These are phyloP conservation scores for Trypanosoma boissoni DNA, from an alignment of 208 protist species.

Conservation along the genomic window DNA sequence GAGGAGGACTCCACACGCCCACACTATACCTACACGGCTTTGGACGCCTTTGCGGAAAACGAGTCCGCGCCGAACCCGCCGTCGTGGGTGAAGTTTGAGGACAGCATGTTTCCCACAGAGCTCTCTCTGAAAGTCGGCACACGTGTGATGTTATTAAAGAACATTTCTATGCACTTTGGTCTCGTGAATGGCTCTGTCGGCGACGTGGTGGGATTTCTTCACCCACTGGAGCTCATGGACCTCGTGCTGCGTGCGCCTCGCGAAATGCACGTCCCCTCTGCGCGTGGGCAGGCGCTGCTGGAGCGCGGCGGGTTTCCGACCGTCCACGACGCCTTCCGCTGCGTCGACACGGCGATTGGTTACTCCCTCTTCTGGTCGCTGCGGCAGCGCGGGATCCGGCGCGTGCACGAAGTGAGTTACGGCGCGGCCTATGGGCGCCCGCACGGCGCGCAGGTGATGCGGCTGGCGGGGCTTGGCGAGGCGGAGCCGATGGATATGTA, in stretches of 20 bases:
- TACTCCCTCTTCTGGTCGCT: constrained; percentile 39
- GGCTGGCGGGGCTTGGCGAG: constrained; percentile 22
- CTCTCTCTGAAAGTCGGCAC: constrained; percentile 69
- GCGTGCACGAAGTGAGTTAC: constrained; percentile 29
- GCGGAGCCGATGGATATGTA: constrained; percentile 26
- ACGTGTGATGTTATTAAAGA: constrained; percentile 66
- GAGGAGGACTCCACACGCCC: constrained; percentile 19
- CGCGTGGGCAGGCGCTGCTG: constrained; percentile 30
- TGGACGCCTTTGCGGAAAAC: constrained; percentile 24
- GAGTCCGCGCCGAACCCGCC: background rate
- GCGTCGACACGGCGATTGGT: constrained; percentile 42
- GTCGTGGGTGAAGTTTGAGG: constrained; percentile 44
- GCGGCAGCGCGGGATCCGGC: constrained; percentile 18
- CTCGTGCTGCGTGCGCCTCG: constrained; percentile 36
- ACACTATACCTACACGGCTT: constrained; percentile 28
- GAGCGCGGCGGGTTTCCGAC: constrained; percentile 44
- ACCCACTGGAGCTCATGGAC: constrained; percentile 62
- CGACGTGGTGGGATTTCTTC: constrained; percentile 68
- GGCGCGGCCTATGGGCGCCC: constrained; percentile 28
- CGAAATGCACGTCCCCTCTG: constrained; percentile 19
- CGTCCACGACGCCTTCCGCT: constrained; percentile 42
- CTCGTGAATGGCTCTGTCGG: constrained; percentile 80
- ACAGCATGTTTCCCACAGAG: constrained; percentile 34
- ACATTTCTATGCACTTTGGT: constrained; percentile 49
- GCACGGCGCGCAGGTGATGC: constrained; percentile 23